A percentile compares a stretch with the other conserved stretches of the same genome.
These are phyloP conservation scores for Cryptosporidium viatorum DNA, from an alignment of 169 alveolate genomes.

Conservation along the genomic window DNA sequence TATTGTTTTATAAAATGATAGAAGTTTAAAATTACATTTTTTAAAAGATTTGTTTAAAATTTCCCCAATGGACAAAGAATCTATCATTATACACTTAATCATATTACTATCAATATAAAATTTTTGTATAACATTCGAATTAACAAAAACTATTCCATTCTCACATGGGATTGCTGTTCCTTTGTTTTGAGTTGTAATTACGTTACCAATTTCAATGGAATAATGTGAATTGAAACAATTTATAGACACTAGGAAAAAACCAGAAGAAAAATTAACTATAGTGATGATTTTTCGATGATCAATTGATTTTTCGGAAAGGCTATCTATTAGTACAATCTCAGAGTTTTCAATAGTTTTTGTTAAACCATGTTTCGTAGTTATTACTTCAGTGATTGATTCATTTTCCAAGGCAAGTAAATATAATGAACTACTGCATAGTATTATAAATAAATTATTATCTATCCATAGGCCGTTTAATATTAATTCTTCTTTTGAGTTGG, in stretches of 20 bases:
- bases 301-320: not conserved
- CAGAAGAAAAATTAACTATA: constrained; percentile 16
- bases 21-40: not conserved
- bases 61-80: not conserved
- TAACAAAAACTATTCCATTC: not conserved
- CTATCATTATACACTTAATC: not conserved
- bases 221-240: not conserved
- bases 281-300: not conserved
- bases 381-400: constrained; percentile 2
- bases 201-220: constrained; percentile 16
- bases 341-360: constrained; percentile 6
- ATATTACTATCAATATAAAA: not conserved
- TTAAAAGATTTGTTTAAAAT: not conserved
- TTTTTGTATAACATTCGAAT: not conserved
- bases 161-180: not conserved
- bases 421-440: not conserved
- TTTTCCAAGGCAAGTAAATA: constrained; percentile 18
- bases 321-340: not conserved
- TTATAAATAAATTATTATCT: not conserved
- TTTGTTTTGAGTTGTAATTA: not conserved
- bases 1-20: not conserved
- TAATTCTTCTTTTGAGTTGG: not conserved
- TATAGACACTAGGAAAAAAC: constrained; percentile 36
- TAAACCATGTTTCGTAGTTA: not conserved
- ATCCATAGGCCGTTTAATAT: constrained; percentile 18